Evolutionary conservation across 179 eudicot genomes (phyloP).

Genomic region (Vitellaria paradoxa): DNA sequence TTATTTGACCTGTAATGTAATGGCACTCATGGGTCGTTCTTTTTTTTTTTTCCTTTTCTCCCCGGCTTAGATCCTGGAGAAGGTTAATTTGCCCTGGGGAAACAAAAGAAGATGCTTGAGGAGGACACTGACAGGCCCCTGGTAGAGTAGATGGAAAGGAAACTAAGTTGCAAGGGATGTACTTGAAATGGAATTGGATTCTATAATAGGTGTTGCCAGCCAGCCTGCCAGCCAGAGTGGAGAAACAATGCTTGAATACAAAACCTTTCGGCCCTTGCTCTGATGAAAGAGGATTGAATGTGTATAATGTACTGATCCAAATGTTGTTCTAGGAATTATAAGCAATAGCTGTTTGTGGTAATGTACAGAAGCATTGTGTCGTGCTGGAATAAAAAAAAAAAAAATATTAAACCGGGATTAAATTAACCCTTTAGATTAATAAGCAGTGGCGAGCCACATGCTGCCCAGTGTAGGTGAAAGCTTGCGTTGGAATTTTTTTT

Average conservation of each 20-base stretch:
- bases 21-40: too few species aligned
- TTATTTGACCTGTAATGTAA: not conserved
- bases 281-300: not conserved
- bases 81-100: conserved; percentile 28
- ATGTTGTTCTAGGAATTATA: conserved; percentile 9
- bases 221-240: not conserved
- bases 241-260: not conserved
- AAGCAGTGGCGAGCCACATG: too few species aligned
- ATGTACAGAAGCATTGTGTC: not conserved
- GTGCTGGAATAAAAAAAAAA: not conserved
- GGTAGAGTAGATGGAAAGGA: conserved; percentile 31
- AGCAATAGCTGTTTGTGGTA: not conserved
- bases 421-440: not conserved
- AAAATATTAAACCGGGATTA: not conserved
- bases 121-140: conserved; percentile 55
- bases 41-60: too few species aligned
- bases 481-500: too few species aligned
- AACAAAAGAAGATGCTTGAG: conserved; percentile 42
- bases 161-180: not conserved
- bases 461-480: too few species aligned
- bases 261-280: not conserved
- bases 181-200: not conserved
- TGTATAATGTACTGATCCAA: conserved; percentile 1
- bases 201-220: not conserved
- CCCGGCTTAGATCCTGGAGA: too few species aligned